Base-by-base conservation (phyloP, 176 grass and related monocot species). In the Aegilops speltoides region DNA sequence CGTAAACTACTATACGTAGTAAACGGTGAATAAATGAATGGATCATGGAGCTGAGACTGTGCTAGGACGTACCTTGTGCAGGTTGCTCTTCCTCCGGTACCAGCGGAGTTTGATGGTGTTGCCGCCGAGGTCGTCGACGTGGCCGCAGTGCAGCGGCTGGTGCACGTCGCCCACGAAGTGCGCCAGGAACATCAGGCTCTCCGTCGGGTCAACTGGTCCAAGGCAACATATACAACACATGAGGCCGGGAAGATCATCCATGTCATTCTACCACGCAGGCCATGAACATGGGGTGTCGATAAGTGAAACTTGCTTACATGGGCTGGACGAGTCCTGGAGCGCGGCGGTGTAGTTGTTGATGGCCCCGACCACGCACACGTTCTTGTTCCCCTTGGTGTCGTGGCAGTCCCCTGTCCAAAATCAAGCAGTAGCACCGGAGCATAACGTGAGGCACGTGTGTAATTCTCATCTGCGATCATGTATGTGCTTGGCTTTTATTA, bases 301-400 rank as follows among this genome's bases (percentile, higher is more conserved):
- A 5, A 52, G 15, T 6, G 48, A 52, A 0, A 15, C 48, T 46
- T 33, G 3, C 32, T 38, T 52, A 54, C 50, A 95, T 86, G 69
- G 45, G 73, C 50, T 90, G 1, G 79, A 43, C 5, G 85, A 37
- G 72, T 95, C 87, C 25, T 72, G 7, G 0, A 95, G 86, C 40
- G 89, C 88, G 16, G 46, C 68, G 0, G 93, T 95, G 80, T 95
- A 95, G 76, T 96, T 96, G 80, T 93, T 96, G 62, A 96, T 96
- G 7, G 94, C 94, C 31, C 88, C 91, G 14, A 86, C 91, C 38
- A 96, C 91, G 32, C 94, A 96, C 85, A 84, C 78, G 68, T 90
- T 62, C 86, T 88, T 43, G 85, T 86, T 56, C 12, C 89, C 89
- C 11, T 79, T 64, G 0, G 68, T 68, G 45, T 93, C 80, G 65